phyloP scores from a whole-genome alignment of 805 yeast species.

The Wickerhamiella azymoides region DNA sequence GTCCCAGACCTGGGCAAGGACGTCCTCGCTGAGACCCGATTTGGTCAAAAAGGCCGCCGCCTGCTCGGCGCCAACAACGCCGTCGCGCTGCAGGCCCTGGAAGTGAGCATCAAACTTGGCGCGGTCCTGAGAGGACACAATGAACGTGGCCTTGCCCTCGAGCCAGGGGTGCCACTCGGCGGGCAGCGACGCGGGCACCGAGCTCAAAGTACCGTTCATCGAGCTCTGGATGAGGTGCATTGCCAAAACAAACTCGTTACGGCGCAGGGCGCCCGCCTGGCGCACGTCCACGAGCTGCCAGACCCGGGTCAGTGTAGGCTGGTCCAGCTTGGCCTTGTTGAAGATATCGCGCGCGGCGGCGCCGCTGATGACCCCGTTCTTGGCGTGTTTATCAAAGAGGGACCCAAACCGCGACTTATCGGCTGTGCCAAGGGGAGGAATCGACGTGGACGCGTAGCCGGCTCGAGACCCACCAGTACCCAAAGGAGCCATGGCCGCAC shows the following conservation, averaged over 20 bases:
- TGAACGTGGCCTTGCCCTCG: slow-evolving; percentile 34
- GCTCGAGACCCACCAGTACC: slow-evolving; percentile 4
- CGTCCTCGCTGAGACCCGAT: slow-evolving; percentile 72
- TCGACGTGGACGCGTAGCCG: too few species aligned
- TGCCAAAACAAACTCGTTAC: slow-evolving; percentile 73
- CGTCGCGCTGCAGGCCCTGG: slow-evolving; percentile 51
- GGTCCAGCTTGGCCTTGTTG: slow-evolving; percentile 75
- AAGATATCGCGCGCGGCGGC: slow-evolving; percentile 74
- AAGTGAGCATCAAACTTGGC: slow-evolving; percentile 71
- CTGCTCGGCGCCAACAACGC: slow-evolving; percentile 57
- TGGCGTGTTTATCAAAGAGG: slow-evolving; percentile 56
- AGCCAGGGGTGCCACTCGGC: slow-evolving; percentile 22
- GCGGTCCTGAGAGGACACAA: slow-evolving; percentile 50
- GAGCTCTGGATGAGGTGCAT: slow-evolving; percentile 88
- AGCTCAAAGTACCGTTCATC: slow-evolving; percentile 47
- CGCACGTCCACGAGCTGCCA: slow-evolving; percentile 80
- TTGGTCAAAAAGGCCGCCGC: slow-evolving; percentile 83
- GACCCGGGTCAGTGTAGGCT: slow-evolving; percentile 61
- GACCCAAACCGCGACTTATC: slow-evolving; percentile 27
- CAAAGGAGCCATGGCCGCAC: slow-evolving; percentile 2
- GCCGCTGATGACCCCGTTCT: slow-evolving; percentile 50
- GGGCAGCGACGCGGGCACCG: slow-evolving; percentile 41
- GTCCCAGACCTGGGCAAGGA: slow-evolving; percentile 87
- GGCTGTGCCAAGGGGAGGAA: slow-evolving; percentile 26
- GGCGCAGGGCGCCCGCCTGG: slow-evolving; percentile 55